Base-by-base conservation (phyloP, 371 early-diverging fungal species). In the Mortierella sp. region DNA sequence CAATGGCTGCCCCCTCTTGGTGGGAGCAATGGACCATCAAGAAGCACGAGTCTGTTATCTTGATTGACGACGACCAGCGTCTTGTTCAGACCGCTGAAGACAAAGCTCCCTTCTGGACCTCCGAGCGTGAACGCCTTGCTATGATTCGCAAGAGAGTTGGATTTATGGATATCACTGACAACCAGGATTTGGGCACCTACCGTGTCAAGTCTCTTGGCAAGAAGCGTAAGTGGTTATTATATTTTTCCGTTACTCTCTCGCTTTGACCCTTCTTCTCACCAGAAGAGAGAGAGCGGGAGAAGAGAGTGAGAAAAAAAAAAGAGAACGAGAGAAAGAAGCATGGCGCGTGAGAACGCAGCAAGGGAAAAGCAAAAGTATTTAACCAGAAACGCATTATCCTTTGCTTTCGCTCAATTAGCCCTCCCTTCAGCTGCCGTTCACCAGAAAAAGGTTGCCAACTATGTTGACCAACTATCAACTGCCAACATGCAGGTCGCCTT, bases 131-230 rank as follows among this genome's bases (percentile, higher is more conserved):
- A 68, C 93, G 93, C 29, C 75, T 89, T 19, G 86, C 81, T 1
- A 88, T 98, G 63, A 75, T 92, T 45, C 87, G 92, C 26, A 83
- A 86, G 8, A 89, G 89, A 26, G 86, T 90, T 61, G 82, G 84
- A 29, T 97, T 91, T 75, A 95, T 97, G 90, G 98, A 98, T 80
- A 90, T 97, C 63, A 98, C 98, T 23, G 94, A 96, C 60, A 71
- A 85, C 60, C 78, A 77, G 43, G 75, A 84, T 40, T 68, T 76
- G 7, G 72, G 61, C 47, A 29, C 43, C 23, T 19, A 37, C 56
- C 72, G 54, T 10, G 23, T 29, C 35, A 19, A 32, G 10, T 15
- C 71, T 29, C 40, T 68, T 43, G 68, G 69, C 68, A 73, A 68
- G 75, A 71, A 43, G 10, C 63, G 79, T 73, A 79, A 61, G 79